Evolutionary conservation across 2,329 filamentous ascomycete species (phyloP).

Genomic region (Raffaelea ambrosiae): DNA sequence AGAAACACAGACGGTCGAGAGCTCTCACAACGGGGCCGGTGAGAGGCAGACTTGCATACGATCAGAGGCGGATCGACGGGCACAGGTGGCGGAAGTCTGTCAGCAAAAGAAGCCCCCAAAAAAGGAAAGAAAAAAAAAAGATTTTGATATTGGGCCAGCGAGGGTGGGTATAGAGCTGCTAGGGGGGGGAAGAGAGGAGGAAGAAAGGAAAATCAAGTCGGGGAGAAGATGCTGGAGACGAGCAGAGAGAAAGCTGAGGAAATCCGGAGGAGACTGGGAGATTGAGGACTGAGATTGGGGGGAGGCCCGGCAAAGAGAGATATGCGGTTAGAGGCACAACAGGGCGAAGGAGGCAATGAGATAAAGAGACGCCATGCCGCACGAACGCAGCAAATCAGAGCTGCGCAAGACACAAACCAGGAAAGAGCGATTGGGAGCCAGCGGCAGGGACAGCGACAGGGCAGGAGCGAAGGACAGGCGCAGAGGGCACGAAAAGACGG

Average conservation of each 20-base stretch:
- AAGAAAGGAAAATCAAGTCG: background rate
- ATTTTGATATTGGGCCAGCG: background rate
- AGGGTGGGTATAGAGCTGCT: background rate
- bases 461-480: background rate
- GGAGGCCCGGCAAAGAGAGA: too few relatives aligned
- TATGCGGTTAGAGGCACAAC: too few relatives aligned
- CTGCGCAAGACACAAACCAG: too few relatives aligned
- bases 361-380: background rate
- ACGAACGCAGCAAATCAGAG: background rate
- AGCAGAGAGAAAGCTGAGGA: background rate
- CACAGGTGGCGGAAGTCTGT: too few relatives aligned
- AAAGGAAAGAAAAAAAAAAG: background rate
- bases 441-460: background rate
- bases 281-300: background rate
- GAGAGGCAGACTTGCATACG: too few relatives aligned
- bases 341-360: too few relatives aligned
- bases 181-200: background rate
- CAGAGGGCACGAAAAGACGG: background rate
- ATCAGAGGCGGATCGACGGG: too few relatives aligned
- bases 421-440: background rate
- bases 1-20: too few relatives aligned
- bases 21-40: too few relatives aligned
- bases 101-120: background rate
- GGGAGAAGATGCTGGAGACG: too few relatives aligned
- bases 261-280: background rate